Base-by-base conservation (phyloP, 805 yeast species). In the Candida maris region DNA sequence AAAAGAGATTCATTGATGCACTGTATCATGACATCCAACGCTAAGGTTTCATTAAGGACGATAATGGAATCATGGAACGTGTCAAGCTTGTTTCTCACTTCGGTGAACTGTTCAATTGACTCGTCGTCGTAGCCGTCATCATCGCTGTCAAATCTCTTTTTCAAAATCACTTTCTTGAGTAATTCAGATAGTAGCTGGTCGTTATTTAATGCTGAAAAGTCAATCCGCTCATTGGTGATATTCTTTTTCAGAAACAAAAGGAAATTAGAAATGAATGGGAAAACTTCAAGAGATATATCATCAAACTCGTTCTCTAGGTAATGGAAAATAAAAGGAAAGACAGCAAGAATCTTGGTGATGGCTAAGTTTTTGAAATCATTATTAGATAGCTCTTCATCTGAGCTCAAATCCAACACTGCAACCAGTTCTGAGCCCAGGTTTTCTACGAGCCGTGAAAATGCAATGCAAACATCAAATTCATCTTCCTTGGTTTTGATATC, bases 221-320 rank as follows among this genome's bases (percentile, higher is more conserved):
- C 61, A 9, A 59, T 36, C n/a, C 38, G 49, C 8, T 61, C 65
- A 25, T 60, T 57, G 5, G 60, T 57, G 9, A 65, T 60, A 40
- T 64, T 65, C 54, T 77, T 86, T 62, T 78, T 85, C 46, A 88
- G 64, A 29, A 81, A 71, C 8, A 85, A 63, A 42, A 93, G 65
- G 56, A 81, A 88, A 35, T 79, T 84, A 25, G 85, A 76, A 30
- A 93, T 65, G 51, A 87, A 84, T 6, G 93, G 82, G 53, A 91
- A 83, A 5, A 87, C 83, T 57, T 86, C 95, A 25, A 73, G 69
- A 1, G 94, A 77, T 10, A 91, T 81, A 48, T 93, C 97, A 59
- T 93, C 97, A 54, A 81, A 88, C 45, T 82, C 95, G 57, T 87
- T 83, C 20, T 77, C 72, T 55, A 93, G 70, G 46, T 82, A 85